phyloP scores from a whole-genome alignment of 2,329 filamentous ascomycete genomes.

The Acrocalymma vagum region DNA sequence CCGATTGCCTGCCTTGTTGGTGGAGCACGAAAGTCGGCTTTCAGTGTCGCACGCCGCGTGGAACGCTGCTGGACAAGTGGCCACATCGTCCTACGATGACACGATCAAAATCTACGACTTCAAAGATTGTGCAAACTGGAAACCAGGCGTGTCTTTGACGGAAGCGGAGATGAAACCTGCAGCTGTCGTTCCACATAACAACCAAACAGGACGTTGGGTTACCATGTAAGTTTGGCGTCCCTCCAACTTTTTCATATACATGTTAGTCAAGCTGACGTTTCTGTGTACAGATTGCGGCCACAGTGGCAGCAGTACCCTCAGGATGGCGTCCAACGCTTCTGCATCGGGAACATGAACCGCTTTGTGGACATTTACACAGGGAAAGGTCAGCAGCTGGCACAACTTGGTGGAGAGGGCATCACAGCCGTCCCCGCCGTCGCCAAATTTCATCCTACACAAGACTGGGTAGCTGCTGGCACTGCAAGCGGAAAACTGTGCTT shows the following conservation, averaged over 20 bases:
- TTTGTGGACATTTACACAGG: constrained; percentile 91
- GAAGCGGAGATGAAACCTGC: constrained; percentile 73
- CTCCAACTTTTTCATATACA: not conserved
- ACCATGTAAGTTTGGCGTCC: constrained; percentile 70
- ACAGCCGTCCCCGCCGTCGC: constrained; percentile 94
- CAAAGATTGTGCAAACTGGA: constrained; percentile 51
- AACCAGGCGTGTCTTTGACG: constrained; percentile 67
- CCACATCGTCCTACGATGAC: constrained; percentile 94
- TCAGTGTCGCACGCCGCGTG: constrained; percentile 94
- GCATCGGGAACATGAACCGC: constrained; percentile 96
- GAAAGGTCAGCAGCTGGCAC: constrained; percentile 85
- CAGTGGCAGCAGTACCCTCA: constrained; percentile 87
- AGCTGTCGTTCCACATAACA: constrained; percentile 82
- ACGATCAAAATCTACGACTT: constrained; percentile 93
- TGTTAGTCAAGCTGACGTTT: constrained; percentile 20
- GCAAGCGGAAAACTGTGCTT: constrained; percentile 91
- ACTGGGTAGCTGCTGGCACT: constrained; percentile 94
- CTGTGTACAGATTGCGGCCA: constrained; percentile 67
- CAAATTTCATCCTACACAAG: constrained; percentile 83
- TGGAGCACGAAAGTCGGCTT: constrained; percentile 81
- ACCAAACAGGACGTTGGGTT: constrained; percentile 94
- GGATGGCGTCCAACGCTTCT: constrained; percentile 85
- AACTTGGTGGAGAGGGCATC: constrained; percentile 87
- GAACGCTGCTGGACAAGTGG: constrained; percentile 83
- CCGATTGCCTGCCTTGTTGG: constrained; percentile 73